Evolutionary conservation across 139 green algal genomes (phyloP), one percentile per base, ranked within the genome.

Genomic region (Chlamydomonas schloesseri): DNA sequence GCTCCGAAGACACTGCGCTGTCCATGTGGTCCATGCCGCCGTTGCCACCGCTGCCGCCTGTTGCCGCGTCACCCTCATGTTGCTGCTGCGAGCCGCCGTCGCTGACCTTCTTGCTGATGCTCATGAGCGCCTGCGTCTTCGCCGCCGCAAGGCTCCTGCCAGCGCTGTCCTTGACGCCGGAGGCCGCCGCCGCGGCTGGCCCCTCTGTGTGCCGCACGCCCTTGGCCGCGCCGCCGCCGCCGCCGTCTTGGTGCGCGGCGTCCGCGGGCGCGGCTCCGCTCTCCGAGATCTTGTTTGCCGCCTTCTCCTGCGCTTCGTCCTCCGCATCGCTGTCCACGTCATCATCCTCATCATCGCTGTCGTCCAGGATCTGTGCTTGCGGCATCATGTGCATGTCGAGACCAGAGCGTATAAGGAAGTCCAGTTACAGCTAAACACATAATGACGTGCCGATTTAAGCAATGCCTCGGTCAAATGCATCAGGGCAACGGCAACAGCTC

Each of bases 311-410:
- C 23, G 67, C 47, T 26, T 79, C 24, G 5, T 71, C 64, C 64
- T 81, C 74, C 24, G 70, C n/a, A 24, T 46, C 47, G 36, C 53
- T 23, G n/a, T 14, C 31, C 21, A 46, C 50, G 33, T 74, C 77
- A 21, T 84, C 77, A 28, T 71, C 64, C 2, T 84, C 77, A 31
- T 84, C 76, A 53, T 83, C 77, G 24, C 60, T 72, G 65, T 84
- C 62, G 33, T 84, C 77, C 10, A 84, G 37, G 64, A 84, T 60
- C 37, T 50, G 28, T 17, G 68, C 31, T 2, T 23, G 33, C n/a
- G 21, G 55, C 17, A 47, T 13, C 29, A 67, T 14, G 17, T 13
- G 18, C 58, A n/a, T 14, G 18, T 8, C 17, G 58, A 8, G 20
- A 13, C 8, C 20, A 29, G 11, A 1, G 58, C 8, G 58, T 67